phyloP scores from a whole-genome alignment of 2,329 filamentous ascomycete species.

The Sclerotinia subarctica region DNA sequence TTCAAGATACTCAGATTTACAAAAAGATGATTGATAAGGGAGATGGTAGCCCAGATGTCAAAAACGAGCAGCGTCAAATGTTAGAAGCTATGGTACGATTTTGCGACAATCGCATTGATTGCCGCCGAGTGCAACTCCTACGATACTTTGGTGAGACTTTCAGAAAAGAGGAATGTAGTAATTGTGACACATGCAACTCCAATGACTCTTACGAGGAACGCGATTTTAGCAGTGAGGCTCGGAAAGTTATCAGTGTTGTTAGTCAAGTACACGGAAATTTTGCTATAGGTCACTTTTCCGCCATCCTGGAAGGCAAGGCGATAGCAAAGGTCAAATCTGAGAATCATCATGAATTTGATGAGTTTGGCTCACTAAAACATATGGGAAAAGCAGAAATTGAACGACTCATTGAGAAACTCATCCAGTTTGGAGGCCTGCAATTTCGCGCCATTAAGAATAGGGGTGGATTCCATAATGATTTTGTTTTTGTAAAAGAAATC shows the following conservation, averaged over 20 bases:
- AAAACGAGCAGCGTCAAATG: constrained; percentile 81
- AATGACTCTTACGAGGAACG: constrained; percentile 64
- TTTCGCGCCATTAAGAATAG: constrained; percentile 67
- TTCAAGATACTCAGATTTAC: constrained; percentile 69
- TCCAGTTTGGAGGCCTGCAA: constrained; percentile 67
- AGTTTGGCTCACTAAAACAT: constrained; percentile 65
- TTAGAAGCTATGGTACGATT: constrained; percentile 79
- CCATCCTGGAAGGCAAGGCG: constrained; percentile 71
- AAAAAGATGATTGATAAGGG: constrained; percentile 80
- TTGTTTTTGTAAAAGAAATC: constrained; percentile 56
- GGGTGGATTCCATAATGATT: constrained; percentile 67
- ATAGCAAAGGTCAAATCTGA: constrained; percentile 52
- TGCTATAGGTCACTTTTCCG: constrained; percentile 77
- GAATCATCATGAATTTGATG: constrained; percentile 40
- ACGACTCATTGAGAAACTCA: constrained; percentile 68
- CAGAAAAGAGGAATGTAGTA: constrained; percentile 64
- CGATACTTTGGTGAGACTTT: constrained; percentile 94
- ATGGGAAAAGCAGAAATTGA: constrained; percentile 75
- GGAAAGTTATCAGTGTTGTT: constrained; percentile 68
- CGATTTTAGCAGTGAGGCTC: constrained; percentile 75
- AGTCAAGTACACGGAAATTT: constrained; percentile 55
- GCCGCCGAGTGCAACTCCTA: constrained; percentile 81
- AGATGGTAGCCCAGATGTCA: constrained; percentile 73
- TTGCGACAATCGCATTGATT: constrained; percentile 86
- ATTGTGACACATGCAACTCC: constrained; percentile 87